Base-by-base conservation (phyloP, 140 eudicot genomes). In the Flaveria floridana region DNA sequence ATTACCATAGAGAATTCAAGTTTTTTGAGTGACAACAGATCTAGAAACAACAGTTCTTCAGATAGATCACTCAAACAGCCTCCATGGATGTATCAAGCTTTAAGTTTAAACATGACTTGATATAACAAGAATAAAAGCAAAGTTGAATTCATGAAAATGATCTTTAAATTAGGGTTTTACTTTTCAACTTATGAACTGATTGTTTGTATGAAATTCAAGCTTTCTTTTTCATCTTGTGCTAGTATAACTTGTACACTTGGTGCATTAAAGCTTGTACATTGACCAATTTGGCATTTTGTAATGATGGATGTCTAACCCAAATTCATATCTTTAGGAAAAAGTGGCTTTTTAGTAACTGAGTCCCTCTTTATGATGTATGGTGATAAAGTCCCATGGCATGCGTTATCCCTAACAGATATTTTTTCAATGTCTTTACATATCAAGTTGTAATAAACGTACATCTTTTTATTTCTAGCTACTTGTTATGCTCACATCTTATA, bases 41-140 rank as follows among this genome's bases (percentile, higher is more conserved):
- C 41, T 5, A 79, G 82, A 70, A 87, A 81, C 48, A 82, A 64
- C 53, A 78, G 28, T 63, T 76, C 77, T 59, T 77, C 86, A 77
- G 92, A 91, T 74, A 86, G 86, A 79, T 76, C 85, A 56, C 85
- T 72, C 50, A 74, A 82, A 50, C 86, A 88, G 30, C 82, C 93
- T 69, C 89, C 95, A 76, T 88, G 97, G 97, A 71, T 90, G 76
- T 85, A 85, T 73, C 97, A 91, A 86, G 87, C 83, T 71, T 73
- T 90, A 58, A 88, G 96, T 75, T 79, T 94, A 56, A 94, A 94
- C 65, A 80, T 87, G 87, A 86, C 90, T 69, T 90, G 85, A 88
- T 21, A 42, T 10, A 48, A 46, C 25, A 41, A 51, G 3, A 23
- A n/a, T 2, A 71, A 9, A 9, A 59, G 50, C 4, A 70, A 65